Base-by-base conservation (phyloP, 306 rosid species). In the Glycine tomentella region DNA sequence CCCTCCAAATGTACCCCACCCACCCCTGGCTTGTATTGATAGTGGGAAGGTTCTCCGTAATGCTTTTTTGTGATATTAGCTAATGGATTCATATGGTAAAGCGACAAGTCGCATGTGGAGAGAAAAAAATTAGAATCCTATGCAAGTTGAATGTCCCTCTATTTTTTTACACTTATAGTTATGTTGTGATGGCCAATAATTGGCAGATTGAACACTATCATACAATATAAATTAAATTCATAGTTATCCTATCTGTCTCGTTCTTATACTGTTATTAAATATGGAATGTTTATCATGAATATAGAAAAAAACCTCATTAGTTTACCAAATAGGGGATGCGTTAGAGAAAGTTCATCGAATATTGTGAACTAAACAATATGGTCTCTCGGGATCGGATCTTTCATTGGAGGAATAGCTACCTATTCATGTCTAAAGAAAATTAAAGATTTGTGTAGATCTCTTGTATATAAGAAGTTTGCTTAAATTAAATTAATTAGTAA, bases 111-210 rank as follows among this genome's bases (percentile, higher is more conserved):
- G 80, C 92, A 84, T 79, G 88, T 86, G 93, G 87, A 72, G 79
- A 73, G 51, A 57, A 82, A 83, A 25, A 15, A 36, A 75, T 87
- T 80, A 82, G 94, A 87, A 91, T 92, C 97, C 97, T 62, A 91
- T 91, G 94, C 76, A 33, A 65, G 14, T 86, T 84, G 72, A 86
- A 83, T 33, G 87, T 82, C 82, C 82, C 83, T 86, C 40, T 40
- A 57, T 72, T 71, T 78, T 25, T 74, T 31, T 44, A 46, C 66
- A 64, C 87, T 64, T 58, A 9, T 9, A 71, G 85, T 63, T 51
- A 55, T 72, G 72, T 51, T 83, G 17, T 72, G 76, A 14, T 64
- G 74, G 15, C 91, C 91, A 89, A 91, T 89, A 82, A 91, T 91
- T 87, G 92, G 72, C 16, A 70, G 6, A 67, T 74, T 84, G 8